Conservation (phyloP, 2,329 filamentous ascomycete genomes). For the Penicillium verrucosum region DNA sequence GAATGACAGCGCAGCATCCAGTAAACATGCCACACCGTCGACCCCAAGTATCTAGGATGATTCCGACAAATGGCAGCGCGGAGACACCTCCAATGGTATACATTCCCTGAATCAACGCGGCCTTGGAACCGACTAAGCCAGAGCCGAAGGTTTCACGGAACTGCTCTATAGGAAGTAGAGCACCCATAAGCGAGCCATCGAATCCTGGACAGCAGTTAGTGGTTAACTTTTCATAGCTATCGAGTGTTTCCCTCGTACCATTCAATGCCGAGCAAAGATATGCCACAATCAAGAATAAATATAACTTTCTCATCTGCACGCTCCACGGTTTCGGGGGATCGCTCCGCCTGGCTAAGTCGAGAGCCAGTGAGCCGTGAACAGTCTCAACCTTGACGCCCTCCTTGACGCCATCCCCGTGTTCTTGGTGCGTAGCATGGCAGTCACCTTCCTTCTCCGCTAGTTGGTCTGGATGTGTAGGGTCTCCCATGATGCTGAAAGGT, state of each 20-base stretch:
- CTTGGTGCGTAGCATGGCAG: not conserved
- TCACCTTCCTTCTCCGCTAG: not conserved
- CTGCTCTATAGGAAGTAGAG: conserved; percentile 9
- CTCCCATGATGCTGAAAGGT: not conserved
- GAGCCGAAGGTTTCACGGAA: conserved; percentile 7
- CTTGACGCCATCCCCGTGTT: not conserved
- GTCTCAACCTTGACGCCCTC: conserved; percentile 9
- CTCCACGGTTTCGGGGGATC: conserved; percentile 10
- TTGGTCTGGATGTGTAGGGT: not conserved
- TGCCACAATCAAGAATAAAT: conserved; percentile 1
- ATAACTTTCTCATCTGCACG: conserved; percentile 8
- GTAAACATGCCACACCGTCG: conserved; percentile 39
- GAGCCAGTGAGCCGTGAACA: conserved; percentile 9
- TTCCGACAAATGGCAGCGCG: conserved; percentile 41
- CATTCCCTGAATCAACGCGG: conserved; percentile 8
- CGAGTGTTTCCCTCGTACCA: not conserved
- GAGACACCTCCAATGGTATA: conserved; percentile 12
- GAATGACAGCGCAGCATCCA: conserved; percentile 32
- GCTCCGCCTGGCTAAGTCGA: conserved; percentile 7
- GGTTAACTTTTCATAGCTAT: not conserved
- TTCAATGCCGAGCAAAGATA: conserved; percentile 9
- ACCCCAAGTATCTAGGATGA: conserved; percentile 49
- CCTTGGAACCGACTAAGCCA: conserved; percentile 6
- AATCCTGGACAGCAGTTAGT: conserved; percentile 1
- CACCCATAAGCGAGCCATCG: conserved; percentile 12